phyloP scores from a whole-genome alignment of 2,329 filamentous ascomycete species.

The Penicillium sp. region DNA sequence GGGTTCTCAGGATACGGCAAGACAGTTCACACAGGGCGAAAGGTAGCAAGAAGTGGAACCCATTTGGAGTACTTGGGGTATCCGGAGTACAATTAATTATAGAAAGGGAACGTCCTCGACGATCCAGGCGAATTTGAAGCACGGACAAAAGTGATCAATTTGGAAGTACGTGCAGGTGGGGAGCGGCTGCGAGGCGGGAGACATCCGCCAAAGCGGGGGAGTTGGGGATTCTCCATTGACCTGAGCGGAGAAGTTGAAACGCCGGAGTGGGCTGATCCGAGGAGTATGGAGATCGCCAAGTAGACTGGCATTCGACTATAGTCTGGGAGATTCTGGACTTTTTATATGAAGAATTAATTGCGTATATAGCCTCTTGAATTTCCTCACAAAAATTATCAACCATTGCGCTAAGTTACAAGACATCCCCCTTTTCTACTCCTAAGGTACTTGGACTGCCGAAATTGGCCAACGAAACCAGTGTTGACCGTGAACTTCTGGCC shows the following conservation, averaged over 20 bases:
- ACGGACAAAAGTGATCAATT: background rate
- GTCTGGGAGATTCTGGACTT: background rate
- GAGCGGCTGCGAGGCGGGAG: slow-evolving; percentile 3
- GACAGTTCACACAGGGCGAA: too few relatives aligned
- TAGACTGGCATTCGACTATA: background rate
- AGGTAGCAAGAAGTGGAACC: background rate
- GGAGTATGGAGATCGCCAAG: background rate
- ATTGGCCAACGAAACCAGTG: too few relatives aligned
- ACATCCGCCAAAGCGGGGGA: background rate
- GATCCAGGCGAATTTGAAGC: background rate
- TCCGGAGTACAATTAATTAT: background rate
- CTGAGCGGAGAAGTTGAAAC: background rate
- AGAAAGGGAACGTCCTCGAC: background rate
- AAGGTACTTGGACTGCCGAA: too few relatives aligned
- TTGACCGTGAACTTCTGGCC: too few relatives aligned
- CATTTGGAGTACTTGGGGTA: background rate
- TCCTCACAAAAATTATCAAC: background rate
- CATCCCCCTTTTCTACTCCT: background rate
- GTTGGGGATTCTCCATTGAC: background rate
- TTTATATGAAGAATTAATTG: background rate
- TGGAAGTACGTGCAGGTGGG: background rate
- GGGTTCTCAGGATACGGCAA: background rate
- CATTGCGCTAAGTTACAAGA: background rate
- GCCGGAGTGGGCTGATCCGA: background rate
- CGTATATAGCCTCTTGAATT: background rate